Evolutionary conservation across 1,284 basidiomycete genomes (phyloP).

Genomic region (Thelephora terrestris): DNA sequence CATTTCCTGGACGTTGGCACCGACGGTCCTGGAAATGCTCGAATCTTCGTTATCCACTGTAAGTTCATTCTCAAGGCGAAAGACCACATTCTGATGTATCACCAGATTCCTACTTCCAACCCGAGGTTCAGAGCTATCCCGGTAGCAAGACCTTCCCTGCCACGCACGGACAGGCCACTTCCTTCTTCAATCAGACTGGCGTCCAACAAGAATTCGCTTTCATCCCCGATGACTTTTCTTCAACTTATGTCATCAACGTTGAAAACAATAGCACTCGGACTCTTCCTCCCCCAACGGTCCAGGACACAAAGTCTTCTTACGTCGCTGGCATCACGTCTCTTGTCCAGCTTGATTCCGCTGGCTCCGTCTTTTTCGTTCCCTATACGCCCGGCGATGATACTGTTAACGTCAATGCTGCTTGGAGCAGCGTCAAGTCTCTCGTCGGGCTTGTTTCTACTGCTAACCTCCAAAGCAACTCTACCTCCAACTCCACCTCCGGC

Average conservation of each 20-base stretch:
- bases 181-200: conserved; percentile 58
- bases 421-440: conserved; percentile 34
- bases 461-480: no score
- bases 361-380: conserved; percentile 59
- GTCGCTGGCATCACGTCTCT: conserved; percentile 61
- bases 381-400: conserved; percentile 39
- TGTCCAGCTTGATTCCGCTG: conserved; percentile 67
- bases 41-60: conserved; percentile 88
- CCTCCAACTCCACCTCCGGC: no score
- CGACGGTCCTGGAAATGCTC: conserved; percentile 52
- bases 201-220: conserved; percentile 80
- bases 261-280: conserved; percentile 71
- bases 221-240: conserved; percentile 73
- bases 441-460: conserved; percentile 7
- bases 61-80: conserved; percentile 18
- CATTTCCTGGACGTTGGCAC: conserved; percentile 71
- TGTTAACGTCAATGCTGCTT: conserved; percentile 38
- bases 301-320: conserved; percentile 63
- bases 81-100: neutral
- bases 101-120: conserved; percentile 72
- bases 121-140: conserved; percentile 54
- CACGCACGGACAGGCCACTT: conserved; percentile 63
- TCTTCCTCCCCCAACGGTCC: conserved; percentile 55
- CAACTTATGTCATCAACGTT: conserved; percentile 73
- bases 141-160: conserved; percentile 59